Percentiles rank a stretch among this genome's conserved stretches.
Evolutionary conservation across 1,139 yeast genomes (phyloP).

Genomic region (Hyphopichia burtonii): DNA sequence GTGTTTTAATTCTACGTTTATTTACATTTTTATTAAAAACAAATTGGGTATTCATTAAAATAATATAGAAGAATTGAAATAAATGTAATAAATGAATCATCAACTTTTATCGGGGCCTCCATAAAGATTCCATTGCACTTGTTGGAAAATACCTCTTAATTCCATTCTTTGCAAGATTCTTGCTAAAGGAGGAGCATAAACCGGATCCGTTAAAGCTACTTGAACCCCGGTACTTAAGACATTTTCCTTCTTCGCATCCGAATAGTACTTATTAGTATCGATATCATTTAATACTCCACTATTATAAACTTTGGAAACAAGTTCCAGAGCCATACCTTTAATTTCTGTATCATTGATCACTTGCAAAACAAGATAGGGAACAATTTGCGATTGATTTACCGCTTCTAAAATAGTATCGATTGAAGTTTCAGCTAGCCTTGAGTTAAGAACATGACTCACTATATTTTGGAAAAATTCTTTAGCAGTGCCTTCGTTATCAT

Average conservation of each 20-base stretch:
- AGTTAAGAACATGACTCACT: constrained; percentile 24
- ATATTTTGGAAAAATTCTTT: constrained; percentile 32
- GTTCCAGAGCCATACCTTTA: constrained; percentile 20
- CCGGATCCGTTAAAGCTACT: constrained; percentile 25
- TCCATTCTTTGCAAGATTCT: constrained; percentile 33
- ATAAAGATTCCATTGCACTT: constrained; percentile 33
- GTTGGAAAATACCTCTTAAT: constrained; percentile 29
- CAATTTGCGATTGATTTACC: constrained; percentile 31
- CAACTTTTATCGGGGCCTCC: constrained; percentile 18
- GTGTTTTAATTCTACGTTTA: background rate
- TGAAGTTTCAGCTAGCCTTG: constrained; percentile 24
- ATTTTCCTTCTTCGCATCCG: constrained; percentile 23
- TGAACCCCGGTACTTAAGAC: constrained; percentile 25
- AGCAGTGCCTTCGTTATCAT: constrained; percentile 30
- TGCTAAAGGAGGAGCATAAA: constrained; percentile 35
- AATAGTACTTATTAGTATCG: constrained; percentile 22
- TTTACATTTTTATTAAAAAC: background rate
- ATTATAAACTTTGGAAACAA: constrained; percentile 28
- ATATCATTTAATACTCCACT: constrained; percentile 33
- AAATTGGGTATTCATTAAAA: background rate
- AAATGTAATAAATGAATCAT: background rate
- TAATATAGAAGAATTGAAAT: background rate
- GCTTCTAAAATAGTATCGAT: constrained; percentile 28
- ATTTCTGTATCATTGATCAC: constrained; percentile 23
- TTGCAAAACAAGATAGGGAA: constrained; percentile 28